Base-by-base conservation (phyloP, 1,284 basidiomycete genomes). In the Sanghuangporus weigelae region DNA sequence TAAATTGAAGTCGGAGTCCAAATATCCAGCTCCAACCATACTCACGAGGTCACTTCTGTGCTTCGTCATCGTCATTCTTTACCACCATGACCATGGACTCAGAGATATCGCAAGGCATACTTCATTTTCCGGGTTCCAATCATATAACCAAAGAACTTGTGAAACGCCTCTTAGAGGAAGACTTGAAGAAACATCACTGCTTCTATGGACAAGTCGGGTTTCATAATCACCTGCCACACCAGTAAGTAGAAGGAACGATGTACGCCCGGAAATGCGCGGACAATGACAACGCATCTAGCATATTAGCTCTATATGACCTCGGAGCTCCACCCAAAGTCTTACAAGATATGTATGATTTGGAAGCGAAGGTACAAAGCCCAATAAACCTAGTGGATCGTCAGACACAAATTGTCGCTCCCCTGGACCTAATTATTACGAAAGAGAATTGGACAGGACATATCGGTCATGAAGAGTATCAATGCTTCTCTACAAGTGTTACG, bases 171-270 rank as follows among this genome's bases (percentile, higher is more conserved):
- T 70, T 89, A 14, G 74, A 80, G 65, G 76, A 81, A 67, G 87
- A 89, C 68, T 78, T 83, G 54, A 74, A 82, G 62, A 70, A 72
- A 8, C 81, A 87, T 68, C 86, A 89, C 68, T 84, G 82, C 67
- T 85, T 83, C 69, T 86, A 79, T 68, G 77, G 79, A 8, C 67
- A 73, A 21, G 63, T 72, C 1, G 79, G 81, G 1, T 78, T 85
- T 51, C 86, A 90, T 69, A 89, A 89, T 69, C 87, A 90, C 71
- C 75, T 88, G n/a, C 79, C 77, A 62, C 82, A 83, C 66, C 82
- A 84, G 81, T 82, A 58, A 69, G 80, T 68, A 8, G 26, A n/a
- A 26, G 7, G 44, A 46, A 46, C 1, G 7, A n/a, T 42, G 38
- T 12, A 23, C 23, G 2, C 38, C n/a, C 1, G 16, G 8, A 26